phyloP scores from a whole-genome alignment of 495 filamentous ascomycete species.

The Aspergillus avenaceus region DNA sequence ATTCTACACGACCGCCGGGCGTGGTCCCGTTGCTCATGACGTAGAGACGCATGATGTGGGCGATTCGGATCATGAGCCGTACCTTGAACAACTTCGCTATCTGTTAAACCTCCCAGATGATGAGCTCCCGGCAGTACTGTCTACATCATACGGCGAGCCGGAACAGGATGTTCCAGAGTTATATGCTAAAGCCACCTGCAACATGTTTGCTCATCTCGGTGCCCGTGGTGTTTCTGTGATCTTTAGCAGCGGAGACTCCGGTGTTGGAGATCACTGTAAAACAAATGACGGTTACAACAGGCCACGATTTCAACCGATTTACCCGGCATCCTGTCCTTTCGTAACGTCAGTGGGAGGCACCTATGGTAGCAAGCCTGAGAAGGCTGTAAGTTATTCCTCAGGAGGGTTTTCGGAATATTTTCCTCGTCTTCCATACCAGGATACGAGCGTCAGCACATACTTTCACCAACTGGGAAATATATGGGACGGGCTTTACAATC shows the following conservation, averaged over 20 bases:
- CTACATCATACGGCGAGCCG: conserved; percentile 62
- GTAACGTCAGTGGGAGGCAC: conserved; percentile 77
- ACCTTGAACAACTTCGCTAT: conserved; percentile 73
- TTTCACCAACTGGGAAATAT: conserved; percentile 34
- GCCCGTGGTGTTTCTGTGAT: conserved; percentile 69
- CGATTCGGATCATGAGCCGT: conserved; percentile 70
- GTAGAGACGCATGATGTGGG: conserved; percentile 35
- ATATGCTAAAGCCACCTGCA: conserved; percentile 65
- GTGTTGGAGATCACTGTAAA: conserved; percentile 56
- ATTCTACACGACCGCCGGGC: conserved; percentile 65
- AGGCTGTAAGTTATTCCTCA: conserved; percentile 53
- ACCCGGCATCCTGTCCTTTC: conserved; percentile 77
- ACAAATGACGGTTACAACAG: conserved; percentile 62
- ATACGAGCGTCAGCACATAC: conserved; percentile 51
- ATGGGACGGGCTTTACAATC: conserved; percentile 52
- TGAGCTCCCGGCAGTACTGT: conserved; percentile 67
- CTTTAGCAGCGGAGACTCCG: conserved; percentile 68
- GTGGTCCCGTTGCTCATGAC: conserved; percentile 53
- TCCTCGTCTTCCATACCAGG: conserved; percentile 59
- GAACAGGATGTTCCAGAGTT: conserved; percentile 48
- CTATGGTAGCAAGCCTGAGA: conserved; percentile 46
- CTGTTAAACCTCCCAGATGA: conserved; percentile 56
- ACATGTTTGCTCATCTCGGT: conserved; percentile 67
- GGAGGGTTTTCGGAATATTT: conserved; percentile 76
- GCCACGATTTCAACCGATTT: conserved; percentile 60